Evolutionary conservation across 805 yeast species (phyloP), one percentile per base, ranked within the genome.

Genomic region (Nakazawaea holstii): DNA sequence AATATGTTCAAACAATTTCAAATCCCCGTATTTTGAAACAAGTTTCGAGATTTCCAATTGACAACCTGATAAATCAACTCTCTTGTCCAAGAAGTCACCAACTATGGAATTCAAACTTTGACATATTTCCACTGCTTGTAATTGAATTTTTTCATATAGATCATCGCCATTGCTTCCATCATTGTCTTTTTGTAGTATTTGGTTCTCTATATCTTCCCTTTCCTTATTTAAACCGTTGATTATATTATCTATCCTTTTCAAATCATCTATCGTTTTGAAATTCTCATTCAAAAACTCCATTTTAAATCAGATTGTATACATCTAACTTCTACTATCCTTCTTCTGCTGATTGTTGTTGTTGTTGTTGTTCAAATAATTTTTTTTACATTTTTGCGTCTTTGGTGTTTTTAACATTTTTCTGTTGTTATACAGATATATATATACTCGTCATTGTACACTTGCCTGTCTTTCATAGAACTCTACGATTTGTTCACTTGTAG

Each of bases 381-480:
- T 39, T 33, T 40, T 28, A 11, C 11, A 9, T 10, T 31, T 41
- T n/a, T 31, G n/a, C n/a, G 13, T 15, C 30, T 37, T 37, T 27
- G 30, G 15, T 24, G 11, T 14, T 37, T 3, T n/a, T 37, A 5
- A 7, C 29, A 24, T 37, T 37, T 27, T 24, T 39, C 17, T 39
- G 26, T 39, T 39, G 10, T 11, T 13, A 14, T 11, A 8, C 11
- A 3, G 26, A 13, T 30, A 30, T 30, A 20, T 8, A 28, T 24
- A 43, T 31, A 33, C 17, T 26, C n/a, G 17, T 27, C 30, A 38
- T 26, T 43, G 50, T 6, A 60, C 49, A 44, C 51, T 57, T 1
- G 83, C 80, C 63, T 90, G 97, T 45, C 80, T 73, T 55, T 81
- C 82, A 61, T 89, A 91, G 59, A 91, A 79, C 56, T 90, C 96